These are phyloP conservation scores for Lachnellula cervina DNA, from an alignment of 2,329 filamentous ascomycete genomes.

Conservation along the genomic window DNA sequence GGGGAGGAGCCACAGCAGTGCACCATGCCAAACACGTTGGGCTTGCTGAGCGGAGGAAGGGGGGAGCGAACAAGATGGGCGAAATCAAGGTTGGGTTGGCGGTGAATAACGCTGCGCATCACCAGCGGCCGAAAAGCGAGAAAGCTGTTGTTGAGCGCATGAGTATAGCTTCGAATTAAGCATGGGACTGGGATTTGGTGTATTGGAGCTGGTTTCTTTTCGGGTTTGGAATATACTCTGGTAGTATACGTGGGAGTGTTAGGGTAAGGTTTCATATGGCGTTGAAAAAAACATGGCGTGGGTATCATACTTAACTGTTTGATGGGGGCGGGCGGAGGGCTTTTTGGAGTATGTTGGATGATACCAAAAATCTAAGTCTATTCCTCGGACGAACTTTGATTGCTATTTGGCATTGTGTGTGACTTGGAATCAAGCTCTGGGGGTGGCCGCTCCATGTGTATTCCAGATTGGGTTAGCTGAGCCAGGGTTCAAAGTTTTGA, in stretches of 20 bases:
- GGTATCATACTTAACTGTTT: neutral
- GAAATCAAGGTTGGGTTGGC: constrained; percentile 25
- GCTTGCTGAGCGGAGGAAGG: constrained; percentile 33
- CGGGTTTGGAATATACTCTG: constrained; percentile 5
- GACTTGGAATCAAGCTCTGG: no score
- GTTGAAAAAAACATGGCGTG: neutral
- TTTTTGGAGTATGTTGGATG: neutral
- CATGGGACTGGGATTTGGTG: neutral
- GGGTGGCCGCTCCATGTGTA: no score
- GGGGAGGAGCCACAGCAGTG: constrained; percentile 11
- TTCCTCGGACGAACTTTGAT: neutral
- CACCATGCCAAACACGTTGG: constrained; percentile 5
- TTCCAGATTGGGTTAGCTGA: no score
- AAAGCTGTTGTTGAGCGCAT: constrained; percentile 46
- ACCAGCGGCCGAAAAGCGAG: constrained; percentile 39
- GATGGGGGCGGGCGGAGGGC: neutral
- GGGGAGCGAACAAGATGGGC: constrained; percentile 9
- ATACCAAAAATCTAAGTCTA: neutral
- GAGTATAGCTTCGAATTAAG: constrained; percentile 11
- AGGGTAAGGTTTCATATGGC: neutral
- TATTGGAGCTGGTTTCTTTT: neutral
- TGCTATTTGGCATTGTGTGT: no score
- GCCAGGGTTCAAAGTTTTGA: no score
- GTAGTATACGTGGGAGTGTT: constrained; percentile 1
- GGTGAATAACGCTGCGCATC: constrained; percentile 5